phyloP scores from a whole-genome alignment of 2,329 filamentous ascomycete species.

The Sphaerulina musiva region DNA sequence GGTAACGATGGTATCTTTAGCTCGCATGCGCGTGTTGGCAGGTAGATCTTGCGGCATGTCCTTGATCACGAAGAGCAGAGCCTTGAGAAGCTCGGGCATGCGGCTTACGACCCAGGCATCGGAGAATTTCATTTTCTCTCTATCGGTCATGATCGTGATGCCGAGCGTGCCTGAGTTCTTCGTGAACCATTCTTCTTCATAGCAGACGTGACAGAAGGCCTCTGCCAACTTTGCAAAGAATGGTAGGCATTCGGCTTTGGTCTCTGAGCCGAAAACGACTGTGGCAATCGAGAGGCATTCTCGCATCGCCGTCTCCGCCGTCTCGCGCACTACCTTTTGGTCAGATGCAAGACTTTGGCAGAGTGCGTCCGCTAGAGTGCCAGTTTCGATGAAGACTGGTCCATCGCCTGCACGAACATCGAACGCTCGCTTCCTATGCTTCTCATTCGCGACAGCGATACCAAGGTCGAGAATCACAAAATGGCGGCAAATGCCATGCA shows the following conservation, averaged over 20 bases:
- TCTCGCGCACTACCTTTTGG: slow-evolving; percentile 68
- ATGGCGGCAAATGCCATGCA: slow-evolving; percentile 78
- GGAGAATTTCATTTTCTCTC: slow-evolving; percentile 76
- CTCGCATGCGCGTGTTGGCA: slow-evolving; percentile 75
- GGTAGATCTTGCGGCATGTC: slow-evolving; percentile 94
- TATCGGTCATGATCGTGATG: slow-evolving; percentile 79
- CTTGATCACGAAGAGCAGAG: slow-evolving; percentile 96
- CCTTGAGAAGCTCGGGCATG: slow-evolving; percentile 80
- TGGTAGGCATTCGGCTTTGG: slow-evolving; percentile 65
- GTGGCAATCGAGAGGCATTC: slow-evolving; percentile 70
- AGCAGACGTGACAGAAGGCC: slow-evolving; percentile 87
- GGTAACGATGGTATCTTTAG: slow-evolving; percentile 69
- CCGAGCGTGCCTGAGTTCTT: slow-evolving; percentile 89
- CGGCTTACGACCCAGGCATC: slow-evolving; percentile 75
- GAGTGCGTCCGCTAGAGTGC: slow-evolving; percentile 79
- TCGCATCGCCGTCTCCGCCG: slow-evolving; percentile 70
- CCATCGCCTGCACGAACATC: slow-evolving; percentile 83
- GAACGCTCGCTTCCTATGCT: slow-evolving; percentile 71
- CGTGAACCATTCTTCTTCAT: slow-evolving; percentile 97
- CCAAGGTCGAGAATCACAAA: slow-evolving; percentile 88
- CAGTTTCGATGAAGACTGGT: slow-evolving; percentile 76
- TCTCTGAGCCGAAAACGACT: slow-evolving; percentile 66
- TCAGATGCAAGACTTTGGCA: slow-evolving; percentile 87
- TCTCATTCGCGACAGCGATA: slow-evolving; percentile 70
- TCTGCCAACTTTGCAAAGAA: slow-evolving; percentile 80